These are phyloP conservation scores for Delphinella strobiligena DNA, from an alignment of 2,329 filamentous ascomycete species.

Conservation along the genomic window DNA sequence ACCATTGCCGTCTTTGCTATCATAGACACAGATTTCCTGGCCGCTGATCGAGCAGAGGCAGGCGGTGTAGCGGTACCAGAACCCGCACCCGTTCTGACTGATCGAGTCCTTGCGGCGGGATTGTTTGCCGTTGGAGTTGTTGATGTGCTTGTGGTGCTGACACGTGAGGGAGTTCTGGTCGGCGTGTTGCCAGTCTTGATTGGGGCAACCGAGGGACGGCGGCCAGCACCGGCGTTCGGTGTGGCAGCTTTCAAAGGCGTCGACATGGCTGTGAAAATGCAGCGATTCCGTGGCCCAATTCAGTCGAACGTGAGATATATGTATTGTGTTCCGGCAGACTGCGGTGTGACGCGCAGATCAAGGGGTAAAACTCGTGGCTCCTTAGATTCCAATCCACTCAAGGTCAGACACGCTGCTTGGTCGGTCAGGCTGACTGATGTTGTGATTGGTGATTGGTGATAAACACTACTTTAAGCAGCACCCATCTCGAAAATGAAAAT, in stretches of 20 bases:
- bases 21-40: constrained; percentile 38
- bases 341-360: no score
- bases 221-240: constrained; percentile 7
- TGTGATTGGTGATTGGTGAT: no score
- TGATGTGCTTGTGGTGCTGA: no score
- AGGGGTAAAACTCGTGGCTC: no score
- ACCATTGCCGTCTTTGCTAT: constrained; percentile 9
- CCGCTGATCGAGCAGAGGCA: constrained; percentile 61
- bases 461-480: no score
- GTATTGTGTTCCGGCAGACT: no score
- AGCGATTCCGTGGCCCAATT: no score
- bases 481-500: no score
- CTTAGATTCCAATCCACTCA: no score
- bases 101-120: constrained; percentile 38
- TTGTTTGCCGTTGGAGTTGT: constrained; percentile 4
- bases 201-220: constrained; percentile 8
- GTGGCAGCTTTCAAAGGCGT: constrained; percentile 10
- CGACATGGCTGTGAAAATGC: constrained; percentile 9
- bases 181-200: constrained; percentile 2
- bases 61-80: constrained; percentile 22
- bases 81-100: constrained; percentile 45
- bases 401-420: no score
- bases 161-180: constrained; percentile 7
- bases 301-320: no score
- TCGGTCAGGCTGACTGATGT: no score